Percentiles rank a stretch among this genome's conserved stretches.
Evolutionary conservation across 495 filamentous ascomycete genomes (phyloP).

Genomic region (Aspergillus heteromorphus): DNA sequence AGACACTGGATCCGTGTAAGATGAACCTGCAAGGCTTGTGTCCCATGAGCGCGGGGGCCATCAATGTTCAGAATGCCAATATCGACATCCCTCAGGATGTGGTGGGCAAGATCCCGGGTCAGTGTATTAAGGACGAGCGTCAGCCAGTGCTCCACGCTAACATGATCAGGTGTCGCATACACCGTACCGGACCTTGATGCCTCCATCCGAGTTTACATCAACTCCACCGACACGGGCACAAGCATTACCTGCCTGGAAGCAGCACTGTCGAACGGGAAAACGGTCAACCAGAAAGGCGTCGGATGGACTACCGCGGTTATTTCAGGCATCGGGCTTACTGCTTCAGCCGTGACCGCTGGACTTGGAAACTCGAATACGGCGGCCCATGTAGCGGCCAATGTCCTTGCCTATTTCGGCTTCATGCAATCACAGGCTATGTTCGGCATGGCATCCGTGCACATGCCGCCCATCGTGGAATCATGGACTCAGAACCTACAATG

Average conservation of each 20-base stretch:
- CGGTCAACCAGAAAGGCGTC: constrained; percentile 79
- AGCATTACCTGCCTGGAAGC: constrained; percentile 85
- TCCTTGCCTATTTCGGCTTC: constrained; percentile 85
- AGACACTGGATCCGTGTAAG: constrained; percentile 71
- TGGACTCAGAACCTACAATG: constrained; percentile 99
- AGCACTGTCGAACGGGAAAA: constrained; percentile 82
- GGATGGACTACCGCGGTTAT: constrained; percentile 88
- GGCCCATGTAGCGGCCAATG: constrained; percentile 86
- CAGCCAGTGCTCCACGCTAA: neutral
- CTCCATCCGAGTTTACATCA: constrained; percentile 76
- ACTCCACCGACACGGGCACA: constrained; percentile 49
- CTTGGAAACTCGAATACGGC: constrained; percentile 91
- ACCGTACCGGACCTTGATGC: constrained; percentile 91
- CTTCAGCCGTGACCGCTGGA: constrained; percentile 71
- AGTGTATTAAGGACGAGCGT: neutral
- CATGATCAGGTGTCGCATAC: constrained; percentile 63
- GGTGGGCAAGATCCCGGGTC: constrained; percentile 56
- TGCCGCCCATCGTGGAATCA: constrained; percentile 82
- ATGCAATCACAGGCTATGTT: constrained; percentile 95
- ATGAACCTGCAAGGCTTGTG: constrained; percentile 71
- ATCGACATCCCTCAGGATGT: constrained; percentile 53
- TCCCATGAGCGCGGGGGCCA: constrained; percentile 84
- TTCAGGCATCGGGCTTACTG: constrained; percentile 71
- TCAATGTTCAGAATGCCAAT: constrained; percentile 64
- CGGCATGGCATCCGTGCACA: constrained; percentile 71